Evolutionary conservation across 108 stramenopile species (phyloP).

Genomic region (Stephanodiscus minutulus): DNA sequence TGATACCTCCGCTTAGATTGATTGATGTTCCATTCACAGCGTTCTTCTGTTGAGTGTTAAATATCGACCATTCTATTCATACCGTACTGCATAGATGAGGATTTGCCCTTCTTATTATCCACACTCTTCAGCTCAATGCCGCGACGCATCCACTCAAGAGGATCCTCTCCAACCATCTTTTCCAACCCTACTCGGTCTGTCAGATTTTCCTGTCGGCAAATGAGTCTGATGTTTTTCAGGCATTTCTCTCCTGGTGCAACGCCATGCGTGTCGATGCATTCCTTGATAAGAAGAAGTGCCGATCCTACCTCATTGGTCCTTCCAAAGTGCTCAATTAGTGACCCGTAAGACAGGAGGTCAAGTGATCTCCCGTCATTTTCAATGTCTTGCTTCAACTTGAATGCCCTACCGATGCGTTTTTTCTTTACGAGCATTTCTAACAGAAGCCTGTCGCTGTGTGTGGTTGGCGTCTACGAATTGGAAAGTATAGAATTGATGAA

Average conservation of each 20-base stretch:
- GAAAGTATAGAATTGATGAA: slow-evolving; percentile 4
- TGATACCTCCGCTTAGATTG: neutral
- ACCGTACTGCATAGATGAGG: slow-evolving; percentile 31
- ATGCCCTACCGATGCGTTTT: slow-evolving; percentile 68
- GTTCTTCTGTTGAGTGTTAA: slow-evolving; percentile 6
- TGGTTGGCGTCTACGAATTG: slow-evolving; percentile 56
- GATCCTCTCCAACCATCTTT: slow-evolving; percentile 74
- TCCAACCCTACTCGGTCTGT: slow-evolving; percentile 54
- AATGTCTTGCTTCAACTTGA: slow-evolving; percentile 64
- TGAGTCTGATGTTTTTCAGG: slow-evolving; percentile 53
- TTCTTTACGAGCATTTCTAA: slow-evolving; percentile 82
- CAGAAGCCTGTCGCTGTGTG: slow-evolving; percentile 79
- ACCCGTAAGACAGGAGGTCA: slow-evolving; percentile 77
- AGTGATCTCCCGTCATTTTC: slow-evolving; percentile 65
- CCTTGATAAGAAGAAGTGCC: slow-evolving; percentile 76
- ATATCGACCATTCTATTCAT: slow-evolving; percentile 47
- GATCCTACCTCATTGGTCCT: slow-evolving; percentile 71
- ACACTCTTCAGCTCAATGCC: slow-evolving; percentile 69
- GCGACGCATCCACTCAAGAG: slow-evolving; percentile 72
- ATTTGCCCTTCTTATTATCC: slow-evolving; percentile 55
- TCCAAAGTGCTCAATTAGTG: slow-evolving; percentile 74
- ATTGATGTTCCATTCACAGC: neutral
- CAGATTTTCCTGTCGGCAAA: slow-evolving; percentile 53
- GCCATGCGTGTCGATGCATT: slow-evolving; percentile 73
- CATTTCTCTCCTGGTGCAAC: slow-evolving; percentile 69